Evolutionary conservation across 148 eudicot genomes (phyloP), one percentile per base, ranked within the genome.

Genomic region (Fagopyrum tataricum): DNA sequence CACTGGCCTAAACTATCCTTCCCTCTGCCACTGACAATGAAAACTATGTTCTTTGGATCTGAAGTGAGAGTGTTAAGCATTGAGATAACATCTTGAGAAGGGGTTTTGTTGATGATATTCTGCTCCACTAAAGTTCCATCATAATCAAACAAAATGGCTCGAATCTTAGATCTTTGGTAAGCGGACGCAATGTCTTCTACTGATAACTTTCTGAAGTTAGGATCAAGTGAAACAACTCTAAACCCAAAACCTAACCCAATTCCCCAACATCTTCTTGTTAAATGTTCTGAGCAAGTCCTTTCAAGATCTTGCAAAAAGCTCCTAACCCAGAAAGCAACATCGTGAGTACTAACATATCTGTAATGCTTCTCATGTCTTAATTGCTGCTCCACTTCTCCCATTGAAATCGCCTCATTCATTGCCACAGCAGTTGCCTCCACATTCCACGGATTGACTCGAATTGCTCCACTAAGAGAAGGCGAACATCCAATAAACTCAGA

Each of bases 401-500:
- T 70, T 15, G 77, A 69, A 48, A 82, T 82, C 40, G 85, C 77
- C 13, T 67, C 52, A 67, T 76, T 76, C 82, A 82, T 79, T 43
- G 78, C 82, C 59, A 73, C 82, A 64, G 82, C 82, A 26, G 85
- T 79, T 51, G 77, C 70, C 74, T 76, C 85, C 51, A 82, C 82
- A 56, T 82, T 79, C 85, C 85, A 82, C 9, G 85, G 82, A 74
- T 82, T 82, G 72, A 82, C 43, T 42, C 85, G 69, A 42, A 82
- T 79, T 9, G 85, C 84, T 68, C 84, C 84, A 76, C 84, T 82
- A 44, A 82, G 79, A 71, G 84, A 82, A 53, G 84, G 84, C 52
- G 85, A 82, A 59, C 85, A 82, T 37, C 85, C 85, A 23, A 82
- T 76, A 12, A 82, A 82, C 76, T 79, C 85, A 1, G 85, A 82